Conservation (phyloP, 169 alveolate genomes). For the Theileria luwenshuni region DNA sequence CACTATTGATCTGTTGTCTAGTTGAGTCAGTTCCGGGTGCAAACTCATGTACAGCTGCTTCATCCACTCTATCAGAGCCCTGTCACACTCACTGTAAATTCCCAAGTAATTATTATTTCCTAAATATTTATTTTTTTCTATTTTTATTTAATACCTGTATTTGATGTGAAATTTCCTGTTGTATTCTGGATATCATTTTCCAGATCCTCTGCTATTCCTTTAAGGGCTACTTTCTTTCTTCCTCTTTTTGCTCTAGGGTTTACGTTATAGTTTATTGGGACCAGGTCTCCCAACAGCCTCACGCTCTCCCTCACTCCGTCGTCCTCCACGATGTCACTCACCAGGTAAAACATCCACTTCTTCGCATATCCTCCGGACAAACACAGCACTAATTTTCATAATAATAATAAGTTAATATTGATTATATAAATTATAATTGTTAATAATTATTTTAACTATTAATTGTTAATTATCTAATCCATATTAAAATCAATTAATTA, state of each 20-base stretch:
- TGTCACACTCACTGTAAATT: constrained; percentile 55
- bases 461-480: too few species aligned
- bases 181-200: constrained; percentile 38
- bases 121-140: not conserved
- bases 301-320: constrained; percentile 75
- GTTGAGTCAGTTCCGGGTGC: constrained; percentile 67
- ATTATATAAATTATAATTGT: too few species aligned
- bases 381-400: constrained; percentile 21
- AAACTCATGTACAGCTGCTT: constrained; percentile 54
- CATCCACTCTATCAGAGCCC: constrained; percentile 66
- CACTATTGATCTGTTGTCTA: constrained; percentile 82
- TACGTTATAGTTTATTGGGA: constrained; percentile 73
- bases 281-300: constrained; percentile 54
- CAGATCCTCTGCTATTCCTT: constrained; percentile 50
- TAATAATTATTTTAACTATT: too few species aligned
- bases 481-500: too few species aligned
- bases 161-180: not conserved
- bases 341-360: constrained; percentile 52
- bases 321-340: constrained; percentile 67
- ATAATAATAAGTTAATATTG: constrained; percentile 2
- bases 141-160: not conserved
- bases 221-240: constrained; percentile 68
- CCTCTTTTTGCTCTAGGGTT: constrained; percentile 83
- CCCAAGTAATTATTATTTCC: constrained; percentile 54
- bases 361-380: constrained; percentile 63